Percentiles rank a stretch among this genome's conserved stretches.
Conservation (phyloP, 345 rosid genomes). For the Rhodomyrtus tomentosa region DNA sequence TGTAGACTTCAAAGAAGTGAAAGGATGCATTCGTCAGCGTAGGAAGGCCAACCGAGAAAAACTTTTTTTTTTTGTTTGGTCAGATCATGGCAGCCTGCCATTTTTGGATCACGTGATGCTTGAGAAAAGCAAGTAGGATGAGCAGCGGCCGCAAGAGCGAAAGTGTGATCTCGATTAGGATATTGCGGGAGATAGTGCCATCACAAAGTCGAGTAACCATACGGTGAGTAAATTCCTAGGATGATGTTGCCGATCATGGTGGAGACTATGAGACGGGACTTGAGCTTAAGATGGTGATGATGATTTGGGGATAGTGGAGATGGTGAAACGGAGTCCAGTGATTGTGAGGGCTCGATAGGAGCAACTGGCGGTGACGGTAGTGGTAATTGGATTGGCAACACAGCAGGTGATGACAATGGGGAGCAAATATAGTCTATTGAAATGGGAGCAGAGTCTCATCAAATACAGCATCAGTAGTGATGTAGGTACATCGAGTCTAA, state of each 20-base stretch:
- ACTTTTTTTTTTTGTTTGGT: too few species aligned
- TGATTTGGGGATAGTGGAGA: neutral
- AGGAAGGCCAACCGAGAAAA: too few species aligned
- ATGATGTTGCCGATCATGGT: neutral
- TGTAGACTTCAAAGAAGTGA: too few species aligned
- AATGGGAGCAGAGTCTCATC: neutral
- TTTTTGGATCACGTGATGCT: neutral
- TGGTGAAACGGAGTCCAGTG: neutral
- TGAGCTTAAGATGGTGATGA: neutral
- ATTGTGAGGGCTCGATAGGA: neutral
- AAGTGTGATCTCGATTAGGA: neutral
- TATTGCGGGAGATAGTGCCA: neutral
- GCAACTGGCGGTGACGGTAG: fast-evolving
- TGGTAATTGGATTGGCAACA: neutral
- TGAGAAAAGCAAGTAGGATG: neutral
- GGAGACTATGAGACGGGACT: neutral
- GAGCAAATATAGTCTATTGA: neutral
- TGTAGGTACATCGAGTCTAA: neutral
- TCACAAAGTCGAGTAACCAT: neutral
- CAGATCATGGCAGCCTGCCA: neutral
- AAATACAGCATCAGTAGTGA: neutral
- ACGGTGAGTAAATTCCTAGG: neutral
- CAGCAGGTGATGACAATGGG: neutral
- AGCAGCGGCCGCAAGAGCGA: neutral
- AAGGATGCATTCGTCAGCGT: too few species aligned